A percentile compares a stretch with the other conserved stretches of the same genome.
Conservation (phyloP, 768 basidiomycete species). For the Tylopilus vinaceipallidus region DNA sequence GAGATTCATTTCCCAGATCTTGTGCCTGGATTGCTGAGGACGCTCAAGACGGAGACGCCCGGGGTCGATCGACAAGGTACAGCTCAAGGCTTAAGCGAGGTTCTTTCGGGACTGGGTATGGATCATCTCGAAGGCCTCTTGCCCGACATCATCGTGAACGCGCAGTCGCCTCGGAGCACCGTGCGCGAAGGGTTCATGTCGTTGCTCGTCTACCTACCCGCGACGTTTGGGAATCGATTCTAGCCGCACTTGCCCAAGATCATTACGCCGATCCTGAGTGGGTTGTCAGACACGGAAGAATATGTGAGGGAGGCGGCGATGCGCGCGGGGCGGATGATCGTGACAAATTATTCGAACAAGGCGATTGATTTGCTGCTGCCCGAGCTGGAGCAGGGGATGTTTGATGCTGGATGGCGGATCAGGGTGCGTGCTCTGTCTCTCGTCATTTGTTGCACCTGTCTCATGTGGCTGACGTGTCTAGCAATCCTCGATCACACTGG, state of each 20-base stretch:
- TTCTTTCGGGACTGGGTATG: slow-evolving; percentile 95
- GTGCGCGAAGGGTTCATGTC: slow-evolving; percentile 99
- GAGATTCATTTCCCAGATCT: slow-evolving; percentile 95
- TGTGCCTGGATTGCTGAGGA: slow-evolving; percentile 83
- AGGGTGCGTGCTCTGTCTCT: slow-evolving; percentile 52
- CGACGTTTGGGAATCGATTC: slow-evolving; percentile 96
- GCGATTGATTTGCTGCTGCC: slow-evolving; percentile 94
- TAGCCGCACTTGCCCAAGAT: slow-evolving; percentile 95
- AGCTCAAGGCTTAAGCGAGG: slow-evolving; percentile 94
- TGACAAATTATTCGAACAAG: slow-evolving; percentile 87
- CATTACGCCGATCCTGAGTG: slow-evolving; percentile 86
- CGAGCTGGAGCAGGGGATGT: slow-evolving; percentile 92
- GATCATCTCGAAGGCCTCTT: slow-evolving; percentile 91
- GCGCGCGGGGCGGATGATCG: slow-evolving; percentile 98
- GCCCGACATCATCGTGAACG: slow-evolving; percentile 91
- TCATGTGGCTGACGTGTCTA: slow-evolving; percentile 26
- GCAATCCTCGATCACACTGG: slow-evolving; percentile 95
- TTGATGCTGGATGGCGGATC: slow-evolving; percentile 93
- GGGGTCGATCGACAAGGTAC: slow-evolving; percentile 98
- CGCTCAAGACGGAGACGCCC: slow-evolving; percentile 88
- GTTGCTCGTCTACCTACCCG: slow-evolving; percentile 89
- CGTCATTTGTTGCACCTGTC: no score
- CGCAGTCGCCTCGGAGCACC: slow-evolving; percentile 84
- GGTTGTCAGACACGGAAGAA: slow-evolving; percentile 90
- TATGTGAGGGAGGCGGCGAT: slow-evolving; percentile 96